phyloP scores from a whole-genome alignment of 345 rosid species.

The Geranium rotundifolium region DNA sequence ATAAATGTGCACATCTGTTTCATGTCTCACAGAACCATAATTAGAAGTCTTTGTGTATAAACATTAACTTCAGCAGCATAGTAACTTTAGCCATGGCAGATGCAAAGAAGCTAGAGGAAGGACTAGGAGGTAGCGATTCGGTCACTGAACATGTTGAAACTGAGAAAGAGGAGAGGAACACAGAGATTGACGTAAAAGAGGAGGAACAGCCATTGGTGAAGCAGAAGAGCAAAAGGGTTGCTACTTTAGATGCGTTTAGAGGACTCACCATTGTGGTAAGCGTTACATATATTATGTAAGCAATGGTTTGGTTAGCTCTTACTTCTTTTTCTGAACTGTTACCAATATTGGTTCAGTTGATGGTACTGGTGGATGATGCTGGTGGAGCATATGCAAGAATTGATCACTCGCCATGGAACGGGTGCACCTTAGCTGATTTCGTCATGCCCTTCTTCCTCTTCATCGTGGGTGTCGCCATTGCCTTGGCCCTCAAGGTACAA shows the following conservation, averaged over 20 bases:
- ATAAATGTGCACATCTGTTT: no score
- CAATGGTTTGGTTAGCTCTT: neutral
- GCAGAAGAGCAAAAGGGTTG: constrained; percentile 39
- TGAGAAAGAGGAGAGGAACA: constrained; percentile 2
- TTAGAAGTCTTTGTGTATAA: no score
- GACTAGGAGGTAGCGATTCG: constrained; percentile 11
- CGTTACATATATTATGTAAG: neutral
- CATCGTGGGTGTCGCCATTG: constrained; percentile 58
- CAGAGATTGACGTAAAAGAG: constrained; percentile 14
- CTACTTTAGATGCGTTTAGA: constrained; percentile 51
- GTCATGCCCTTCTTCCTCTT: constrained; percentile 71
- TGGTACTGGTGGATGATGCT: constrained; percentile 57
- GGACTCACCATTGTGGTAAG: constrained; percentile 51
- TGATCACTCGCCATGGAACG: constrained; percentile 67
- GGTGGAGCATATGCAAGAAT: constrained; percentile 39
- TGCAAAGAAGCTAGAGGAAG: constrained; percentile 42
- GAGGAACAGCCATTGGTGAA: constrained; percentile 12
- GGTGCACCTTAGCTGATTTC: constrained; percentile 53
- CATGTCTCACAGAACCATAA: no score
- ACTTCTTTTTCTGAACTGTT: neutral
- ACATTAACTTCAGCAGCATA: no score
- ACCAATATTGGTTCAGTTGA: constrained; percentile 20
- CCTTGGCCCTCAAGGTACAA: constrained; percentile 55
- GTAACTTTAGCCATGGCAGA: constrained; percentile 21
- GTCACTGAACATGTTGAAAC: neutral